Percentiles rank a stretch among this genome's conserved stretches.
phyloP scores from a whole-genome alignment of 2,329 filamentous ascomycete genomes.

The Lachnum nothofagi region DNA sequence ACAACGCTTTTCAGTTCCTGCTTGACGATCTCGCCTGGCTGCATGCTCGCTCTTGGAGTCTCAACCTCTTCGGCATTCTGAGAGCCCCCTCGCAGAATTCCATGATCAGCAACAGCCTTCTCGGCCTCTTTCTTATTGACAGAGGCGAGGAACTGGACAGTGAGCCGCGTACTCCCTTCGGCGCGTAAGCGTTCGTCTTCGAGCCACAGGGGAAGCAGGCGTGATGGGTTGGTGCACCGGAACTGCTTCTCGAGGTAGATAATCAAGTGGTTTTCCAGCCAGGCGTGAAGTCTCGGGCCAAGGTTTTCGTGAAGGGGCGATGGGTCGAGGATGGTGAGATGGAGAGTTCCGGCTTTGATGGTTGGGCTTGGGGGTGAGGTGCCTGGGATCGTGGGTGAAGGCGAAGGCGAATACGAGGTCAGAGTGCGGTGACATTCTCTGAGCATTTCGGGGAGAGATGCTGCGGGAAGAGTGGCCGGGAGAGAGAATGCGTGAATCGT shows the following conservation, averaged over 20 bases:
- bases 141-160: slow-evolving; percentile 25
- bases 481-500: slow-evolving; percentile 50
- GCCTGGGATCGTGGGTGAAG: slow-evolving; percentile 3
- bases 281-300: slow-evolving; percentile 53
- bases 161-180: slow-evolving; percentile 23
- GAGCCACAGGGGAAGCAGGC: slow-evolving; percentile 55
- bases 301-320: slow-evolving; percentile 50
- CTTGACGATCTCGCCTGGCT: slow-evolving; percentile 30
- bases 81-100: no score
- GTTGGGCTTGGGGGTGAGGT: not conserved
- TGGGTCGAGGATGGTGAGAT: slow-evolving; percentile 59
- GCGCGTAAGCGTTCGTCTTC: slow-evolving; percentile 49
- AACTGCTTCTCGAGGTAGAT: slow-evolving; percentile 54
- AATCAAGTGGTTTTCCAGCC: slow-evolving; percentile 58
- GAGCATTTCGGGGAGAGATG: slow-evolving; percentile 53
- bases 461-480: slow-evolving; percentile 51
- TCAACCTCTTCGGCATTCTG: not conserved
- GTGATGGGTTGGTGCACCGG: slow-evolving; percentile 55
- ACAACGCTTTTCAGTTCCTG: slow-evolving; percentile 46
- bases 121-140: slow-evolving; percentile 1
- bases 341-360: slow-evolving; percentile 43
- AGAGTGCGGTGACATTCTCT: slow-evolving; percentile 53
- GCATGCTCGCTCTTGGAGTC: slow-evolving; percentile 13
- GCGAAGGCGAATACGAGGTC: slow-evolving; percentile 30
- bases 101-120: not conserved